A percentile compares a stretch with the other conserved stretches of the same genome.
Evolutionary conservation across 768 basidiomycete genomes (phyloP).

Genomic region (Termitomyces sp.): DNA sequence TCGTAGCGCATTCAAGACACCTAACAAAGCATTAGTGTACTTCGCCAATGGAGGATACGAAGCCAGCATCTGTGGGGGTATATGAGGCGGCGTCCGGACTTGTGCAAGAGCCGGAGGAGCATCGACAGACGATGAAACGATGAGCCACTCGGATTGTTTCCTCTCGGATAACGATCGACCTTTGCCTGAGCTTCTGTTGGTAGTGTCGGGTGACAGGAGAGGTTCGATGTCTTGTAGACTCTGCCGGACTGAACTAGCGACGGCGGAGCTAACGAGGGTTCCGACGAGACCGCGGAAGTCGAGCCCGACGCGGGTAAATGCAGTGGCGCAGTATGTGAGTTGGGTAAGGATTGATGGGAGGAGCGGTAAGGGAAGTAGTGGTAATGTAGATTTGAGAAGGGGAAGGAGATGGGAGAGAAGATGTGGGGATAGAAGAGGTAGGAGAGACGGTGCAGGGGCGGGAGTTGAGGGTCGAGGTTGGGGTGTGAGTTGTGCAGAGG

Average conservation of each 20-base stretch:
- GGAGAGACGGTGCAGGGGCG: slow-evolving; percentile 38
- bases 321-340: slow-evolving; percentile 88
- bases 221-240: slow-evolving; percentile 36
- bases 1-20: slow-evolving; percentile 77
- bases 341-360: slow-evolving; percentile 88
- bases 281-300: slow-evolving; percentile 78
- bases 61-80: slow-evolving; percentile 70
- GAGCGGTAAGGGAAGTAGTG: slow-evolving; percentile 57
- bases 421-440: slow-evolving; percentile 64
- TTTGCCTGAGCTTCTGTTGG: slow-evolving; percentile 3
- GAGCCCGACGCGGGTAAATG: slow-evolving; percentile 88
- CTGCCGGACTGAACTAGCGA: slow-evolving; percentile 51
- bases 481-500: slow-evolving; percentile 5
- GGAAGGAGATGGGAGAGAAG: slow-evolving; percentile 67
- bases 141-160: slow-evolving; percentile 52
- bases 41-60: slow-evolving; percentile 76
- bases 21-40: slow-evolving; percentile 69
- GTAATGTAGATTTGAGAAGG: slow-evolving; percentile 60
- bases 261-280: slow-evolving; percentile 64
- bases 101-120: slow-evolving; percentile 20
- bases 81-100: slow-evolving; percentile 44
- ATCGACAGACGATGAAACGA: slow-evolving; percentile 32
- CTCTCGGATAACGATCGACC: slow-evolving; percentile 2
- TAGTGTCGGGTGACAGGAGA: not conserved
- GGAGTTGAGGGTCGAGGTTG: not conserved